phyloP scores from a whole-genome alignment of 768 basidiomycete species.

The Mycena sanguinolenta region DNA sequence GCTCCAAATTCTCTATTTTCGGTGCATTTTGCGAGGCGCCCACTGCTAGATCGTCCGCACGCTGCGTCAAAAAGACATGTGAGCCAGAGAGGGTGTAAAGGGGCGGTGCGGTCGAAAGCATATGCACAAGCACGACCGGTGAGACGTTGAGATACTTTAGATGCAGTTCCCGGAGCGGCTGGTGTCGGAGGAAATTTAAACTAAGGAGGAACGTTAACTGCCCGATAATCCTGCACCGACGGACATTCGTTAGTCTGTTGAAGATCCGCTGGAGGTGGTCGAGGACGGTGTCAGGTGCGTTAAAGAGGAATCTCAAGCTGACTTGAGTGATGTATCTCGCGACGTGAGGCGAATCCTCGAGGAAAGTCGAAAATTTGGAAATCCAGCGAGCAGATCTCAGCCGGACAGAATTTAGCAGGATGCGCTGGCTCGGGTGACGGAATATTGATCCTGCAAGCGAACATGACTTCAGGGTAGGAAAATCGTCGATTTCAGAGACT shows the following conservation, averaged over 20 bases:
- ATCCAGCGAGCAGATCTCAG: too few species aligned
- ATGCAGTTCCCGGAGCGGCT: neutral
- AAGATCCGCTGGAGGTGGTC: neutral
- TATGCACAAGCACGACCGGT: neutral
- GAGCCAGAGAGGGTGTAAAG: too few species aligned
- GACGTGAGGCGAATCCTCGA: constrained; percentile 3
- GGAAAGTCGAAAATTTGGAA: neutral
- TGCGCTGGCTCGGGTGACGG: neutral
- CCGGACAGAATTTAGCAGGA: neutral
- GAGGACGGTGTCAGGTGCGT: neutral
- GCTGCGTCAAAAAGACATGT: too few species aligned
- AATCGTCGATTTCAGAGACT: neutral
- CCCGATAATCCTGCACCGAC: neutral
- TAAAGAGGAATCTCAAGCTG: neutral
- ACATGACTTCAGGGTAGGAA: neutral
- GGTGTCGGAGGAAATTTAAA: neutral
- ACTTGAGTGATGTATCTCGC: neutral
- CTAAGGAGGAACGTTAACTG: too few species aligned
- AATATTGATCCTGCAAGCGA: neutral
- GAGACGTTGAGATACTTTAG: neutral
- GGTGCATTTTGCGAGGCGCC: too few species aligned
- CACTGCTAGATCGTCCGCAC: too few species aligned
- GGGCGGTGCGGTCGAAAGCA: neutral
- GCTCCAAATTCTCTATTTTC: neutral
- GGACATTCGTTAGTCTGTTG: neutral